Base-by-base conservation (phyloP, 2,329 filamentous ascomycete species). In the Exophiala aquamarina region DNA sequence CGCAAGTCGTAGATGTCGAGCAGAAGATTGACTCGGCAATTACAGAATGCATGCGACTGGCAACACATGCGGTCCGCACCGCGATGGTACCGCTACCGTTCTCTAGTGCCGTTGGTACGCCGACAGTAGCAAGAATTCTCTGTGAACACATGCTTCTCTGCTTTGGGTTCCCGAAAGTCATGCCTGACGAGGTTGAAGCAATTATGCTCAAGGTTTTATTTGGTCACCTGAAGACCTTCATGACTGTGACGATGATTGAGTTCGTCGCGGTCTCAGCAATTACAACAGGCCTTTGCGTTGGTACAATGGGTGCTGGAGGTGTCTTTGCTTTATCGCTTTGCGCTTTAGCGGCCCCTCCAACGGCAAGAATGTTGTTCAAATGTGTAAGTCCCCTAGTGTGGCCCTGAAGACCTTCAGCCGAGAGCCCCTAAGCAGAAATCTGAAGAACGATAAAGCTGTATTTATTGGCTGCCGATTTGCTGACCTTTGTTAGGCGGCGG, bases 11-110 rank as follows among this genome's bases (percentile, higher is more conserved):
- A 5, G 57, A 60, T 44, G 63, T 65, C 45, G 61, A 65, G 47
- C 60, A 66, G 40, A 66, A 66, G 50, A 59, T 66, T 54, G 62
- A 66, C 47, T 51, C 63, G 37, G 64, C 64, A 19, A 51, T 66
- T 31, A 58, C 53, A 55, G 62, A 66, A 56, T 58, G 60, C 34
- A 63, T 63, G 58, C 56, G 60, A 17, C 57, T 63, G 14, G 63
- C 62, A 43, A 60, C 55, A 31, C 51, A 57, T 23, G 55, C 60
- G 21, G 45, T 65, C 44, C 54, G 60, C 10, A 61, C 56, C 6
- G 60, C 63, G 10, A 54, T 59, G 39, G 60, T 57, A 55, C 42
- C 53, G 38, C 41, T 60, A 36, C 49, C 57, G 45, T 42, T 54
- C 55, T 44, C 61, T 47, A 32, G 55, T 58, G 31, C 59, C 40